Evolutionary conservation across 371 early-diverging fungal species (phyloP).

Genomic region (Saksenaea vasiformis): DNA sequence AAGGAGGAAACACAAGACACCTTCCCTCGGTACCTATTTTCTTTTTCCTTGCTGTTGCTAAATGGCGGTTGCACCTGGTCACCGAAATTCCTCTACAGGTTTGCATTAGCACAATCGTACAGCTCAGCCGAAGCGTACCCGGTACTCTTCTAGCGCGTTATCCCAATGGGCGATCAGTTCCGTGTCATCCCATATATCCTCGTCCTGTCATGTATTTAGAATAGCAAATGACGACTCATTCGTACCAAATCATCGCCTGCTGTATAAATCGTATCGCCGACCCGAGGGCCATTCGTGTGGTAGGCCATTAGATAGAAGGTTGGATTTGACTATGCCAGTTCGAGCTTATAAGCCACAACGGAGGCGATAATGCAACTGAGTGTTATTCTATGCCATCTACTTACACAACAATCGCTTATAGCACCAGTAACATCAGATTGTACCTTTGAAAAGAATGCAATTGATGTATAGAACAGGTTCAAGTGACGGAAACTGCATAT

Average conservation of each 20-base stretch:
- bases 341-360: too few species aligned
- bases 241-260: not conserved
- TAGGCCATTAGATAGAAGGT: too few species aligned
- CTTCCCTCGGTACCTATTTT: not conserved
- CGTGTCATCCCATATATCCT: conserved; percentile 63
- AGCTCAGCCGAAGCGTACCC: conserved; percentile 7
- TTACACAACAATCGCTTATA: too few species aligned
- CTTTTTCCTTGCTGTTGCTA: not conserved
- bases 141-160: conserved; percentile 52
- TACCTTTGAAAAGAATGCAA: too few species aligned
- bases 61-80: conserved; percentile 1
- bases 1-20: not conserved
- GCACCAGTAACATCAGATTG: too few species aligned
- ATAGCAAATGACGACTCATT: not conserved
- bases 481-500: too few species aligned
- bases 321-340: too few species aligned
- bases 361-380: too few species aligned
- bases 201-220: conserved; percentile 12
- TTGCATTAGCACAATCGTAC: not conserved
- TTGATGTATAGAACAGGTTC: too few species aligned
- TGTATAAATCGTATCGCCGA: conserved; percentile 17
- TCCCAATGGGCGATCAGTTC: conserved; percentile 66
- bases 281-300: conserved; percentile 1
- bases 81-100: not conserved
- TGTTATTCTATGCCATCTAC: too few species aligned